Base-by-base conservation (phyloP, 2,329 filamentous ascomycete species). In the Fusarium tuaranense region DNA sequence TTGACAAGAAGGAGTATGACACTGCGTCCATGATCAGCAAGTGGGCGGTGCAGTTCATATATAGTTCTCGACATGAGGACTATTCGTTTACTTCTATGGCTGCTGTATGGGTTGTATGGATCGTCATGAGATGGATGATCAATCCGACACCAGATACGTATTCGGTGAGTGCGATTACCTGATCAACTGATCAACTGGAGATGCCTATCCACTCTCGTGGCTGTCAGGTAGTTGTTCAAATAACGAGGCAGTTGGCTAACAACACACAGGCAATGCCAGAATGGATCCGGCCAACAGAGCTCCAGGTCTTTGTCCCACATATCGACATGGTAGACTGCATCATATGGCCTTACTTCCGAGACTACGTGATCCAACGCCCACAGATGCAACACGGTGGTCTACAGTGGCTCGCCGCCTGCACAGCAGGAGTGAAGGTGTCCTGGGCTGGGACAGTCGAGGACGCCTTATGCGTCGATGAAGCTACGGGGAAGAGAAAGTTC, bases 11-110 rank as follows among this genome's bases (percentile, higher is more conserved):
- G 1, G 71, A 70, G 46, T 73, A 73, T 25, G 71, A 73, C 6
- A 20, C 12, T 27, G 70, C 59, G 7, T 9, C 62, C 1, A 67
- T 73, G 71, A 70, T 73, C 9, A 67, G 67, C 39, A 73, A 68
- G 62, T 73, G 67, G 70, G 70, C 70, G n/a, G 71, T 73, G 30
- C 53, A 48, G n/a, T 73, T 73, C 25, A 68, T 73, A 10, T 73
- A 73, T 22, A 73, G 71, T 16, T 36, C 67, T 1, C 51, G 55
- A 2, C 44, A 25, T 4, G 39, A 61, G 27, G 65, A 69, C 18
- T 67, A 69, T 38, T 38, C 30, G 5, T 72, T 74, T 13, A 72
- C 58, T 7, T 69, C 53, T 1, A 60, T 73, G 70, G 67, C 70
- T 7, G 48, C 71, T 7, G 67, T 73, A 2, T 69, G 46, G 53